A percentile compares a stretch with the other conserved stretches of the same genome.
Conservation (phyloP, 2,329 filamentous ascomycete genomes). For the Fusarium sp. region DNA sequence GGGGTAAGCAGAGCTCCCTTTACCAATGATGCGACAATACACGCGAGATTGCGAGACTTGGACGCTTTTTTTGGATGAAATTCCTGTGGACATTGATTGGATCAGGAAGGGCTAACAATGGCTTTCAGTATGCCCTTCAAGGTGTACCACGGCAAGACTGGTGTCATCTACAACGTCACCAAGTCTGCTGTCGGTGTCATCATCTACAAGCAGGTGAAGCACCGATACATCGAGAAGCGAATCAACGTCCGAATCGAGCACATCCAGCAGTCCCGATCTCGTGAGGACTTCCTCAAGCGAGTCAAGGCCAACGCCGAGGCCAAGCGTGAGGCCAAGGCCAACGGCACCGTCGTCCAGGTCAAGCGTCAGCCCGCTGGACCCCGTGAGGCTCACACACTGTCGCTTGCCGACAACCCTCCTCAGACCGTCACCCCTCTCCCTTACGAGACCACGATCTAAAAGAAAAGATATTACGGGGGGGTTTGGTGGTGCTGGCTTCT, state of each 20-base stretch:
- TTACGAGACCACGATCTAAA: conserved; percentile 99
- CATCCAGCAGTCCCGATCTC: conserved; percentile 91
- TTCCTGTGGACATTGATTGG: conserved; percentile 9
- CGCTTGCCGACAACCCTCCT: conserved; percentile 83
- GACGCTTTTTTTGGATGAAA: conserved; percentile 18
- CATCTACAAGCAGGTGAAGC: conserved; percentile 99
- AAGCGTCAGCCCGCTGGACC: conserved; percentile 90
- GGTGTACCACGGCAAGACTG: conserved; percentile 99
- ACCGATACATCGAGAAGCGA: conserved; percentile 99
- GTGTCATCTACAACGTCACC: conserved; percentile 98
- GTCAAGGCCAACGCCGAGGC: conserved; percentile 96
- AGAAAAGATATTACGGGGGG: conserved; percentile 46
- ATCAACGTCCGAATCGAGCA: conserved; percentile 99
- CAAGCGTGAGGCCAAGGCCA: conserved; percentile 92
- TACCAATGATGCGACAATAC: conserved; percentile 31
- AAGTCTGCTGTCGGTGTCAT: conserved; percentile 98
- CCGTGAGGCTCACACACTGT: conserved; percentile 83
- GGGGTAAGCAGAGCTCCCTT: conserved; percentile 73
- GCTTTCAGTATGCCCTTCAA: conserved; percentile 91
- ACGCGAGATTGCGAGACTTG: conserved; percentile 30
- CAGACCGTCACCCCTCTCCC: conserved; percentile 92
- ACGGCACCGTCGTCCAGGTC: conserved; percentile 87
- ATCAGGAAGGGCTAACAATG: conserved; percentile 51
- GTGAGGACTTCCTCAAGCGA: conserved; percentile 95
- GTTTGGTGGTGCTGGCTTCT: conserved; percentile 52